phyloP scores from a whole-genome alignment of 371 early-diverging fungal species.

The Rhizopus sp. region DNA sequence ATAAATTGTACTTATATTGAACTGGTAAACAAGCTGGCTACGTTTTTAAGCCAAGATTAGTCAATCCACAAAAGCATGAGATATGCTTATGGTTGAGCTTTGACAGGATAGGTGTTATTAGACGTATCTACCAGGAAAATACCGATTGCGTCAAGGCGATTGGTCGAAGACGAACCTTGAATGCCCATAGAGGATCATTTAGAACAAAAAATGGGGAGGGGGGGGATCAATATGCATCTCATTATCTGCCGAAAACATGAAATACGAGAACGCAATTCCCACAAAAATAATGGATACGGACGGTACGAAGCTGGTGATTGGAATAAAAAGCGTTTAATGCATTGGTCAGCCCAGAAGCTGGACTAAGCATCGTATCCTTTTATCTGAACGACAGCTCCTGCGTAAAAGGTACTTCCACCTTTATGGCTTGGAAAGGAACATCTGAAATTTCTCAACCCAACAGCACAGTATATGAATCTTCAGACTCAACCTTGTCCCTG shows the following conservation, averaged over 20 bases:
- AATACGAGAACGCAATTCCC: constrained; percentile 31
- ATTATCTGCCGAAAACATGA: constrained; percentile 12
- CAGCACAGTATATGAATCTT: constrained; percentile 9
- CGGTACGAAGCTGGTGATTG: constrained; percentile 23
- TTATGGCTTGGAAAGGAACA: constrained; percentile 15
- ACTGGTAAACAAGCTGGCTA: constrained; percentile 3
- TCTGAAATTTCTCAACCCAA: constrained; percentile 12
- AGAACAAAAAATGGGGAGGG: constrained; percentile 15
- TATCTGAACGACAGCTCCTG: constrained; percentile 12
- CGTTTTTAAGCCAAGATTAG: constrained; percentile 9
- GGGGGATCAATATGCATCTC: constrained; percentile 9
- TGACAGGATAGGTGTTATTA: constrained; percentile 10
- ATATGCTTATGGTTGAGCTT: constrained; percentile 1
- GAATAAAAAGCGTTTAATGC: constrained; percentile 25
- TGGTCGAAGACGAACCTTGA: constrained; percentile 19
- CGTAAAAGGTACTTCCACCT: constrained; percentile 12
- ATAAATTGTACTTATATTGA: constrained; percentile 12
- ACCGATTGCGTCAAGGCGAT: constrained; percentile 29
- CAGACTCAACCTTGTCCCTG: too few species aligned
- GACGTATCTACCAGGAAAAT: constrained; percentile 11
- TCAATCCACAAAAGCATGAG: constrained; percentile 11
- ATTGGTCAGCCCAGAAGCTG: constrained; percentile 14
- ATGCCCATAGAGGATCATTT: constrained; percentile 13
- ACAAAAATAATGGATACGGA: constrained; percentile 14
- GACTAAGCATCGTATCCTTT: constrained; percentile 11